These are phyloP conservation scores for Coemansia sp. DNA, from an alignment of 192 early-diverging fungal genomes.

Conservation along the genomic window DNA sequence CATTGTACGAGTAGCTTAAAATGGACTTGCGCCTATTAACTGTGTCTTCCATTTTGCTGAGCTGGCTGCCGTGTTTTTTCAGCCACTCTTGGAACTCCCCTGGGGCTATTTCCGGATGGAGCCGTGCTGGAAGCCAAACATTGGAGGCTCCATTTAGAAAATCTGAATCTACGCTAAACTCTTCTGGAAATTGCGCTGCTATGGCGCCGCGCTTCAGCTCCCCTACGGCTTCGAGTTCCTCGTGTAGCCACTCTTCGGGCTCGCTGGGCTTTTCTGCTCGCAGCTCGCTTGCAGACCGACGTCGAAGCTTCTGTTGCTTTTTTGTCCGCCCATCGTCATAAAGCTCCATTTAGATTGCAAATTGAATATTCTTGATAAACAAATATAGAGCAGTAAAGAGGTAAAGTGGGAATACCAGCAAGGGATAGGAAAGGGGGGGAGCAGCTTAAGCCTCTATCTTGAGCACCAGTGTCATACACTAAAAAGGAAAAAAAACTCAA, in stretches of 20 bases:
- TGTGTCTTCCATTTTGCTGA: slow-evolving; percentile 38
- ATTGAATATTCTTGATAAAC: too few relatives aligned
- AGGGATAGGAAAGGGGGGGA: too few relatives aligned
- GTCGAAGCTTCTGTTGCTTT: neutral
- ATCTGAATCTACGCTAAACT: slow-evolving; percentile 50
- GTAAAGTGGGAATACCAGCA: too few relatives aligned
- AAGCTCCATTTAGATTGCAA: slow-evolving; percentile 3
- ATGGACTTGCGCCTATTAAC: slow-evolving; percentile 52
- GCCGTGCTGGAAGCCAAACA: slow-evolving; percentile 58
- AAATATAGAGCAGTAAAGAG: too few relatives aligned
- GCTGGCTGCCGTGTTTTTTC: slow-evolving; percentile 46
- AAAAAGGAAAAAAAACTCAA: too few relatives aligned
- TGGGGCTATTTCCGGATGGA: slow-evolving; percentile 58
- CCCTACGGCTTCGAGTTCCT: slow-evolving; percentile 50
- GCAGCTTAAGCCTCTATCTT: too few relatives aligned
- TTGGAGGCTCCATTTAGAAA: slow-evolving; percentile 43
- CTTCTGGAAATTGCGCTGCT: slow-evolving; percentile 54
- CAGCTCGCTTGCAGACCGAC: neutral
- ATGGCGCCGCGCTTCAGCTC: slow-evolving; percentile 55
- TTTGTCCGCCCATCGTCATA: neutral
- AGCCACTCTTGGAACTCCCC: slow-evolving; percentile 56
- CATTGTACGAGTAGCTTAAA: slow-evolving; percentile 46
- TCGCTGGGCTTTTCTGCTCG: neutral
- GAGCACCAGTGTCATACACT: too few relatives aligned
- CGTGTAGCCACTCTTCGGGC: slow-evolving; percentile 31